Conservation (phyloP, 306 rosid genomes). For the Myrica gale region DNA sequence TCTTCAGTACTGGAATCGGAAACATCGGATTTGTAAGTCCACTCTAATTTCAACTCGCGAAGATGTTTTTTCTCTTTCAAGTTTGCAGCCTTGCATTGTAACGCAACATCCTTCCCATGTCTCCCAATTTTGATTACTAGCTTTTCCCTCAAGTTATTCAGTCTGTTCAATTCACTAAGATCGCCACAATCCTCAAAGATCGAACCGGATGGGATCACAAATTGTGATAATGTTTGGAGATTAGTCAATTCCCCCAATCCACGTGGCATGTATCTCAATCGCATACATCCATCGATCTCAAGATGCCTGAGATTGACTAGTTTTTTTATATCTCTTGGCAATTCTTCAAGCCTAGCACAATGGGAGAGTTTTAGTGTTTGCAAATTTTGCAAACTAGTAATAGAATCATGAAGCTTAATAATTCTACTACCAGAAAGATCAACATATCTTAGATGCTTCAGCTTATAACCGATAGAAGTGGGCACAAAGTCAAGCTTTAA, state of each 20-base stretch:
- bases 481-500: background rate
- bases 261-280: background rate
- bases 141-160: constrained; percentile 11
- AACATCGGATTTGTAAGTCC: background rate
- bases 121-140: background rate
- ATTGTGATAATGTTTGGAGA: background rate
- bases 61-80: constrained; percentile 9
- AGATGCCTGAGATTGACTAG: constrained; percentile 23
- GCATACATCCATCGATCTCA: background rate
- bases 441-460: background rate
- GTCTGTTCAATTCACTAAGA: constrained; percentile 7
- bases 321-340: constrained; percentile 1
- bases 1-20: background rate
- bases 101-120: background rate
- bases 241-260: constrained; percentile 1
- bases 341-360: background rate
- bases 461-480: background rate
- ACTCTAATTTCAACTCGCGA: background rate
- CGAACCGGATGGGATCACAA: background rate
- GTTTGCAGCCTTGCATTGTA: background rate
- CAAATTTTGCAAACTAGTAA: background rate
- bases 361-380: background rate
- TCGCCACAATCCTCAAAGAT: background rate
- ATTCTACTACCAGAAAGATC: background rate
- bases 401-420: background rate